A percentile compares a stretch with the other conserved stretches of the same genome.
These are phyloP conservation scores for Scorias spongiosa DNA, from an alignment of 2,329 filamentous ascomycete species.

Conservation along the genomic window DNA sequence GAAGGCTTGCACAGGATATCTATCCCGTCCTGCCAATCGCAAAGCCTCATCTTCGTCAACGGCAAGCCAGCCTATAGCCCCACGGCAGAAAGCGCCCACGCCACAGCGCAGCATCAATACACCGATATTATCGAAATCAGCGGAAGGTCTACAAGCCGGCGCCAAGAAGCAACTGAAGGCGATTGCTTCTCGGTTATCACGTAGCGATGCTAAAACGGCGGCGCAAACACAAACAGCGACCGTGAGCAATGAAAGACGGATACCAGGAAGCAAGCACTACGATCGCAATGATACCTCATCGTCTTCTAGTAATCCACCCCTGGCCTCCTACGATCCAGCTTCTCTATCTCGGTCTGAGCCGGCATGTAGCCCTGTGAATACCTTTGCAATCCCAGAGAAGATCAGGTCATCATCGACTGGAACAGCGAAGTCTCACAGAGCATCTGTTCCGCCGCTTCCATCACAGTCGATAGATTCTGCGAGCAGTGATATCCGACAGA, in stretches of 20 bases:
- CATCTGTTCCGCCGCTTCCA: neutral
- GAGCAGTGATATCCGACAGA: neutral
- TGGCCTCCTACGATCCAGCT: constrained; percentile 31
- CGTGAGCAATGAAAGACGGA: constrained; percentile 14
- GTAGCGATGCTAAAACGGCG: constrained; percentile 6
- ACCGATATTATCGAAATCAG: constrained; percentile 16
- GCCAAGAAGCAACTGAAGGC: constrained; percentile 34
- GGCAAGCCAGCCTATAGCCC: constrained; percentile 25
- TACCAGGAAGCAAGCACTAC: constrained; percentile 28
- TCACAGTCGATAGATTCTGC: neutral
- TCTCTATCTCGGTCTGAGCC: constrained; percentile 31
- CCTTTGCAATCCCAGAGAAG: constrained; percentile 16
- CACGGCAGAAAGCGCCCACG: constrained; percentile 8
- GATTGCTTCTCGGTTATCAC: constrained; percentile 30
- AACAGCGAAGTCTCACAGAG: neutral
- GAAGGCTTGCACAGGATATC: constrained; percentile 31
- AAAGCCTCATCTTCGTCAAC: constrained; percentile 26
- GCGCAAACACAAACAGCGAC: neutral
- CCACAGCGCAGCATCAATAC: constrained; percentile 32
- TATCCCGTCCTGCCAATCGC: constrained; percentile 7
- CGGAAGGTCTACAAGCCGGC: constrained; percentile 17
- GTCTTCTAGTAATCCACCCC: constrained; percentile 31
- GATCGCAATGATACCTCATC: constrained; percentile 31
- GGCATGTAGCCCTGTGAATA: constrained; percentile 27
- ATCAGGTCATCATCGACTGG: constrained; percentile 5